Conservation (phyloP, 345 rosid species). For the Fremontodendron californicum region DNA sequence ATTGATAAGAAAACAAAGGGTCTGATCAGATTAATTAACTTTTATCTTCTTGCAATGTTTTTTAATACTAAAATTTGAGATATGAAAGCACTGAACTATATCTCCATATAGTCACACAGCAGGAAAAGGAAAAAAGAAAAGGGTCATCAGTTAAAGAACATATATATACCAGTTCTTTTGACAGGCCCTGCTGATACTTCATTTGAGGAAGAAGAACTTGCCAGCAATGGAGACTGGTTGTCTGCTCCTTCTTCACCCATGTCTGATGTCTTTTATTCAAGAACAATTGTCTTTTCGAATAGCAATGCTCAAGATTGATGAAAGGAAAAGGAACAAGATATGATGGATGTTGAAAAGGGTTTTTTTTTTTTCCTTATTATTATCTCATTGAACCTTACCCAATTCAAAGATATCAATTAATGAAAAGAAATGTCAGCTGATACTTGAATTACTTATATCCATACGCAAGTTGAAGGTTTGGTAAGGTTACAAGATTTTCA, state of each 20-base stretch:
- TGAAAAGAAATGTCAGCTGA: neutral
- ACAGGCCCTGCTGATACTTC: conserved; percentile 2
- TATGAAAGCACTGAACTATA: no score
- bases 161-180: conserved; percentile 37
- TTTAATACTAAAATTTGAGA: neutral
- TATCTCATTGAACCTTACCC: no score
- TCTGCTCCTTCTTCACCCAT: conserved; percentile 20
- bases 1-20: neutral
- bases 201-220: conserved; percentile 16
- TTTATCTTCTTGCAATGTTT: neutral
- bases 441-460: neutral
- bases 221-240: conserved; percentile 21
- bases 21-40: neutral
- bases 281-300: neutral
- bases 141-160: neutral
- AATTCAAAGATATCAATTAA: neutral
- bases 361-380: no score
- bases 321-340: neutral
- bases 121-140: neutral
- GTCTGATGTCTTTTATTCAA: neutral
- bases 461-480: neutral
- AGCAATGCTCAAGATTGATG: neutral
- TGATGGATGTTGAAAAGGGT: no score
- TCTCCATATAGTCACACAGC: neutral
- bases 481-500: neutral